These are phyloP conservation scores for Begonia fuchsioides DNA, from an alignment of 306 rosid species.

Conservation along the genomic window DNA sequence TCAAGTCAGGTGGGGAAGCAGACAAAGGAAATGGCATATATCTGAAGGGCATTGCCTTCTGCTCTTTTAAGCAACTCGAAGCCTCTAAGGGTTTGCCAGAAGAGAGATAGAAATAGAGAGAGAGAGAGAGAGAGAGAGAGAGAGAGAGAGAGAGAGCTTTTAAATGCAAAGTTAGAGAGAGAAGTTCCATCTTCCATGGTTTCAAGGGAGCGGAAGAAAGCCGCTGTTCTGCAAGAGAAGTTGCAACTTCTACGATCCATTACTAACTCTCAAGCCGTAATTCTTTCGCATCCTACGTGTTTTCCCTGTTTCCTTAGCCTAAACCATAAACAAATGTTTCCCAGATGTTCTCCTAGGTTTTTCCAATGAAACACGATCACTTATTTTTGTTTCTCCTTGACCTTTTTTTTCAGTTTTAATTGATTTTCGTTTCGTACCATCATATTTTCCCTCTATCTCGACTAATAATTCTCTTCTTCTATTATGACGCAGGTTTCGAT, in stretches of 20 bases:
- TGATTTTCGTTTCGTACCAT: no score
- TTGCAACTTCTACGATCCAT: slow-evolving; percentile 93
- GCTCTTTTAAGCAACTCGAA: slow-evolving; percentile 36
- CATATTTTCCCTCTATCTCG: no score
- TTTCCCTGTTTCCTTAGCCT: background rate
- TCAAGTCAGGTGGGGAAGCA: slow-evolving; percentile 50
- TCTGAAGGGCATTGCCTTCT: slow-evolving; percentile 48
- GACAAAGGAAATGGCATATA: slow-evolving; percentile 60
- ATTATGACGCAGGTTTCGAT: no score
- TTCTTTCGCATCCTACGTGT: slow-evolving; percentile 7
- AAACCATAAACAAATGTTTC: no score
- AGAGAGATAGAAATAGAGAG: slow-evolving; percentile 15
- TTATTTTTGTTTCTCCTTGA: no score
- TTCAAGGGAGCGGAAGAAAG: slow-evolving; percentile 82
- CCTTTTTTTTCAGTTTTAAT: no score
- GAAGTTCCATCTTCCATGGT: slow-evolving; percentile 25
- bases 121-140: slow-evolving; percentile 7
- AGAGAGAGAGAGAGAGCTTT: slow-evolving; percentile 2
- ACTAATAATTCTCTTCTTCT: no score
- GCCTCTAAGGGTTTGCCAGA: slow-evolving; percentile 6
- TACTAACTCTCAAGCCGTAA: slow-evolving; percentile 93
- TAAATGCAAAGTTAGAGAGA: background rate
- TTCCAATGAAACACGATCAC: no score
- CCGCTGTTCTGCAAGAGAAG: slow-evolving; percentile 68
- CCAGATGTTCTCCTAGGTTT: no score